A percentile compares a stretch with the other conserved stretches of the same genome.
Conservation (phyloP, 2,329 filamentous ascomycete species). For the Diaporthe batatas region DNA sequence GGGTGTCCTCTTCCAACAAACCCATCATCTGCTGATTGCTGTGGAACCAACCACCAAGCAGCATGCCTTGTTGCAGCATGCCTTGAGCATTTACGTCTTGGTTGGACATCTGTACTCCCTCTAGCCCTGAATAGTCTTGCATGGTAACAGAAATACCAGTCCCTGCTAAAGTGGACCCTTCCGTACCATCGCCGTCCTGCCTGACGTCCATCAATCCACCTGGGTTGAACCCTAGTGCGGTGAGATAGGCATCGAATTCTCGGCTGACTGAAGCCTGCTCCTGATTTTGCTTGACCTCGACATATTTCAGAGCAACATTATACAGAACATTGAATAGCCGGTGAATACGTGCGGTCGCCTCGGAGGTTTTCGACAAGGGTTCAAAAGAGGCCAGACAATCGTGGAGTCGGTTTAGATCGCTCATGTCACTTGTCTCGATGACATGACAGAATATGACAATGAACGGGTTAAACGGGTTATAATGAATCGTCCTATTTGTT, state of each 20-base stretch:
- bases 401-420: constrained; percentile 15
- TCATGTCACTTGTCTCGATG: constrained; percentile 22
- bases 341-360: constrained; percentile 49
- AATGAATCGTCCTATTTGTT: constrained; percentile 1
- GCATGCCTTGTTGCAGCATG: constrained; percentile 47
- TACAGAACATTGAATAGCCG: constrained; percentile 71
- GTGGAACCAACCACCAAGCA: constrained; percentile 56
- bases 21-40: constrained; percentile 55
- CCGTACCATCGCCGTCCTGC: neutral
- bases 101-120: neutral
- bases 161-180: neutral
- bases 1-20: constrained; percentile 49
- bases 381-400: constrained; percentile 23
- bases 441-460: constrained; percentile 25
- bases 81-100: constrained; percentile 33
- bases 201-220: constrained; percentile 11
- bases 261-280: constrained; percentile 17
- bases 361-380: constrained; percentile 16
- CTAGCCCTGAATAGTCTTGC: constrained; percentile 18
- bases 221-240: constrained; percentile 61
- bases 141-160: neutral
- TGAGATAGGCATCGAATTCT: constrained; percentile 65
- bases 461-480: constrained; percentile 21
- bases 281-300: constrained; percentile 55
- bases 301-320: constrained; percentile 69